Evolutionary conservation across 176 grass and related monocot genomes (phyloP).

Genomic region (Calamus simplicifolius): DNA sequence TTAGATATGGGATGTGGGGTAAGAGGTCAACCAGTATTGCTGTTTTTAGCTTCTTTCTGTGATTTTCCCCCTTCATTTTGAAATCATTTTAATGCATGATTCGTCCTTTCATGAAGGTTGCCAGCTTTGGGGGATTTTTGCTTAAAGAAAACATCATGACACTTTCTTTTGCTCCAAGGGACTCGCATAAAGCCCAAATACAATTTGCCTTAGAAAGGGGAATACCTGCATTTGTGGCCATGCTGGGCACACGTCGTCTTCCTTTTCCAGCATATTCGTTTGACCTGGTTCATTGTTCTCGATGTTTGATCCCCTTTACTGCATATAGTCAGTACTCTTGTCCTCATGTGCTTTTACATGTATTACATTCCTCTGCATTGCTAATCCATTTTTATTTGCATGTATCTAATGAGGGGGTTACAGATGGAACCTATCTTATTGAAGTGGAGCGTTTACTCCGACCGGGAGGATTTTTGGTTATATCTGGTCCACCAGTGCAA

Average conservation of each 20-base stretch:
- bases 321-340: slow-evolving; percentile 56
- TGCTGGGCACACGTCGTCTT: slow-evolving; percentile 69
- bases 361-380: slow-evolving; percentile 8
- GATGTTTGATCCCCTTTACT: slow-evolving; percentile 89
- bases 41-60: slow-evolving; percentile 8
- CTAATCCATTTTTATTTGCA: neutral
- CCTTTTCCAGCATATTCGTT: slow-evolving; percentile 77
- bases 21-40: slow-evolving; percentile 26
- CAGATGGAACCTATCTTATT: slow-evolving; percentile 93
- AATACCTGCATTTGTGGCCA: slow-evolving; percentile 86
- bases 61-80: neutral
- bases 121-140: slow-evolving; percentile 91
- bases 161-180: slow-evolving; percentile 90
- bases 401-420: slow-evolving; percentile 17
- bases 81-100: neutral
- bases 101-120: slow-evolving; percentile 47
- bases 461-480: slow-evolving; percentile 72
- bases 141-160: slow-evolving; percentile 75
- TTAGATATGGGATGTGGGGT: slow-evolving; percentile 98
- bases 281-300: slow-evolving; percentile 88
- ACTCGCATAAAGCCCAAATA: slow-evolving; percentile 98
- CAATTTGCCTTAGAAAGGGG: slow-evolving; percentile 92
- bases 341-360: slow-evolving; percentile 1
- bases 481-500: slow-evolving; percentile 74
- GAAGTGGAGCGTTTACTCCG: slow-evolving; percentile 85